phyloP scores from a whole-genome alignment of 1,284 basidiomycete species.

The Heliocybe sulcata region DNA sequence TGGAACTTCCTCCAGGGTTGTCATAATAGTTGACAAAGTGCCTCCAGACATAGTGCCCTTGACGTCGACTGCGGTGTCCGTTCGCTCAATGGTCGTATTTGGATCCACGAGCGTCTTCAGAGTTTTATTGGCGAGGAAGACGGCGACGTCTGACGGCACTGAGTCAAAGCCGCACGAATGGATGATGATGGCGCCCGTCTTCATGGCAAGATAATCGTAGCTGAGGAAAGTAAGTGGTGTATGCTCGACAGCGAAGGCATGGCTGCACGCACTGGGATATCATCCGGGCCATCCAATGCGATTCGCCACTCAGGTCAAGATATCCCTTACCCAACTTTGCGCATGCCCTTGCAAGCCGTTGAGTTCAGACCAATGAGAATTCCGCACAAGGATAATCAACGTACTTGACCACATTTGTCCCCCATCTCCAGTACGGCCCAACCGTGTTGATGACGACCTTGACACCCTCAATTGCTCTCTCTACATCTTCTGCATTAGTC shows the following conservation, averaged over 20 bases:
- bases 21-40: conserved; percentile 50
- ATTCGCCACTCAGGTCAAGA: conserved; percentile 58
- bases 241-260: conserved; percentile 2
- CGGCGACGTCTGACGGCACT: conserved; percentile 59
- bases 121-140: conserved; percentile 46
- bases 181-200: conserved; percentile 62
- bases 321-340: conserved; percentile 51
- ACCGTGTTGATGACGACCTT: conserved; percentile 63
- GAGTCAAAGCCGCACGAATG: conserved; percentile 71
- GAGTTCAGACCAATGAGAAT: not conserved
- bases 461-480: conserved; percentile 31
- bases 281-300: conserved; percentile 42
- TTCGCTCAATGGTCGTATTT: conserved; percentile 24
- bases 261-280: conserved; percentile 32
- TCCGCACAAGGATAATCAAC: conserved; percentile 6
- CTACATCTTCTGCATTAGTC: conserved; percentile 28
- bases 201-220: conserved; percentile 60
- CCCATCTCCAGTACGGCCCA: conserved; percentile 60
- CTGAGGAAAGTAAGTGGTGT: conserved; percentile 17
- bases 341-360: conserved; percentile 30
- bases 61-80: conserved; percentile 39
- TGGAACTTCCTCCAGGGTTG: conserved; percentile 41
- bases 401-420: conserved; percentile 55
- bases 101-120: conserved; percentile 29
- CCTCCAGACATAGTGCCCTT: conserved; percentile 62